Conservation (phyloP, 2,329 filamentous ascomycete species). For the Chaetoscypha palmicola region DNA sequence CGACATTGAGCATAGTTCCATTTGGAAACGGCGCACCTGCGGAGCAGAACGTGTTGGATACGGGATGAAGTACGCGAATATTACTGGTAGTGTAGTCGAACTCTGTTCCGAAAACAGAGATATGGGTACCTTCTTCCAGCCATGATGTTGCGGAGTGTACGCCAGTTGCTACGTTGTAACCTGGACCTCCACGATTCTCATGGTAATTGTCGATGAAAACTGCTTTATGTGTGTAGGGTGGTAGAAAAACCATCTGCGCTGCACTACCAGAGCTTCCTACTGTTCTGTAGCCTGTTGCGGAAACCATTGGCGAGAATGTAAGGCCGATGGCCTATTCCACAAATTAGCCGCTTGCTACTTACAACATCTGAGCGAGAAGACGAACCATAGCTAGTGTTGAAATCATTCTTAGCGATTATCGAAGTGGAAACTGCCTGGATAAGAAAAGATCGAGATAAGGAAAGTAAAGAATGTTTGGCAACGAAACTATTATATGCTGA, state of each 20-base stretch:
- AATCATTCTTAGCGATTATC: background rate
- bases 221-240: background rate
- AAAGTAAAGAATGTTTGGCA: background rate
- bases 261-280: background rate
- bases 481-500: background rate
- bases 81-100: background rate
- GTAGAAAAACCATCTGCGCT: slow-evolving; percentile 1
- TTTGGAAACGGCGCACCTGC: background rate
- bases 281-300: background rate
- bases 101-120: slow-evolving; percentile 1
- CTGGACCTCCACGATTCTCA: background rate
- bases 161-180: background rate
- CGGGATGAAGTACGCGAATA: background rate
- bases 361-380: background rate
- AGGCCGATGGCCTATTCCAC: background rate
- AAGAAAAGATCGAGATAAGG: background rate
- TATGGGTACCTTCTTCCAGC: background rate
- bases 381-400: background rate
- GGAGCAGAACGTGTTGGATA: background rate
- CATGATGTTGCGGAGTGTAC: background rate
- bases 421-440: background rate
- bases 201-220: slow-evolving; percentile 1
- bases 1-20: background rate
- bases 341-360: background rate
- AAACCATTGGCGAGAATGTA: background rate